Evolutionary conservation across 495 filamentous ascomycete genomes (phyloP).

Genomic region (Hyaloscypha variabilis): DNA sequence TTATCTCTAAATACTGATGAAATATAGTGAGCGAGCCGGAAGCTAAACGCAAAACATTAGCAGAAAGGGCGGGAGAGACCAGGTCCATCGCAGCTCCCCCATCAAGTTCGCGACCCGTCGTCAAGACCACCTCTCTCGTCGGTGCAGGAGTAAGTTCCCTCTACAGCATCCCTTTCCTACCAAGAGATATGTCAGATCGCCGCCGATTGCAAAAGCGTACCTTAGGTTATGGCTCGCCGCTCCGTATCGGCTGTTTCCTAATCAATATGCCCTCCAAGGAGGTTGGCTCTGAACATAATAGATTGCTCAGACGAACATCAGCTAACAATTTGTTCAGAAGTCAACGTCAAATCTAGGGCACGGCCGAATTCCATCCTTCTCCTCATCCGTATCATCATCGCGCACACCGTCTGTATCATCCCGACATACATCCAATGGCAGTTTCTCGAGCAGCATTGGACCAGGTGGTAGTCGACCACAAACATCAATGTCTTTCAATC

Average conservation of each 20-base stretch:
- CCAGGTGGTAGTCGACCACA: constrained; percentile 50
- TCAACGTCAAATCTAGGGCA: constrained; percentile 3
- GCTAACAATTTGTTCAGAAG: constrained; percentile 24
- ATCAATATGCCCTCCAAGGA: neutral
- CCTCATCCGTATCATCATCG: constrained; percentile 37
- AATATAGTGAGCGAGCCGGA: constrained; percentile 39
- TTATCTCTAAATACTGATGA: neutral
- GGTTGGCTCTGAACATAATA: neutral
- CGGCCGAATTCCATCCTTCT: constrained; percentile 25
- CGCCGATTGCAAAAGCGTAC: neutral
- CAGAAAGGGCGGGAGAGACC: constrained; percentile 57
- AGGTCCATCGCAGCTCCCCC: constrained; percentile 38
- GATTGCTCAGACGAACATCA: neutral
- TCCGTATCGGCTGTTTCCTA: neutral
- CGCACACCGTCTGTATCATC: constrained; percentile 47
- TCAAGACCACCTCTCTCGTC: constrained; percentile 42
- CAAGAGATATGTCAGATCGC: neutral
- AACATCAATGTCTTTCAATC: constrained; percentile 35
- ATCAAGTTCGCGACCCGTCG: constrained; percentile 38
- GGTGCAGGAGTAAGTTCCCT: constrained; percentile 35
- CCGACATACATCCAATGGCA: constrained; percentile 49
- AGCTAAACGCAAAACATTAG: constrained; percentile 61
- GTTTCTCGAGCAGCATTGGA: constrained; percentile 60
- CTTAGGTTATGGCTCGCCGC: neutral
- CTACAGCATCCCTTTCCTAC: neutral